A percentile compares a stretch with the other conserved stretches of the same genome.
These are phyloP conservation scores for Kwoniella mangroviensis DNA, from an alignment of 768 basidiomycete species.

Conservation along the genomic window DNA sequence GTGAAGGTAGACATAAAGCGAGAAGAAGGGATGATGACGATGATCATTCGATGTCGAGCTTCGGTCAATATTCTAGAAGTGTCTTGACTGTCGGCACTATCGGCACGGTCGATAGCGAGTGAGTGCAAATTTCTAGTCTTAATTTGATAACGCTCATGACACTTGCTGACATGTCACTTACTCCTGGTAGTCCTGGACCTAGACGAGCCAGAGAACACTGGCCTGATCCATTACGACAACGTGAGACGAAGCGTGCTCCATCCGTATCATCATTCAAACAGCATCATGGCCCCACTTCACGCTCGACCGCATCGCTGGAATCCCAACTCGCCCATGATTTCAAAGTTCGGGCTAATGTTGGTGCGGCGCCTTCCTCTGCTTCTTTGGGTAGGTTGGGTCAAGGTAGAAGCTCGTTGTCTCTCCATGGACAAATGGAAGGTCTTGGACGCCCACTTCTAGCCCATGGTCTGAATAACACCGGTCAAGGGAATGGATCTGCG, in stretches of 20 bases:
- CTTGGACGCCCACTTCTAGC: not conserved
- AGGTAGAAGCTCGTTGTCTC: conserved; percentile 30
- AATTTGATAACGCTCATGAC: not conserved
- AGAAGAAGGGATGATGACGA: conserved; percentile 56
- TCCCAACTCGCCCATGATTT: conserved; percentile 57
- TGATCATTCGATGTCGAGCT: conserved; percentile 57
- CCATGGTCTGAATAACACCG: conserved; percentile 3
- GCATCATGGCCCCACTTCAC: conserved; percentile 37
- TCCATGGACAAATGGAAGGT: conserved; percentile 25
- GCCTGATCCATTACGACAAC: conserved; percentile 29
- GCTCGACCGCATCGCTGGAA: conserved; percentile 54
- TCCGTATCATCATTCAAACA: conserved; percentile 44
- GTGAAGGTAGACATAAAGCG: conserved; percentile 52
- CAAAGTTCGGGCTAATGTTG: conserved; percentile 48
- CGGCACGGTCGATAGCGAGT: conserved; percentile 57
- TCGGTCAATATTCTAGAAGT: conserved; percentile 41
- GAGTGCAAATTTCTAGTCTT: conserved; percentile 27
- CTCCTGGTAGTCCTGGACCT: conserved; percentile 51
- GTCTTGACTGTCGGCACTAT: conserved; percentile 51
- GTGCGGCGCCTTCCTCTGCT: conserved; percentile 27
- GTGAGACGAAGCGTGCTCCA: conserved; percentile 36
- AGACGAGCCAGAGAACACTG: conserved; percentile 38
- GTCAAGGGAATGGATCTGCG: conserved; percentile 37
- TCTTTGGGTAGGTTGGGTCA: conserved; percentile 41
- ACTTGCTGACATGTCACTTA: conserved; percentile 2